Percentiles rank a stretch among this genome's conserved stretches.
phyloP scores from a whole-genome alignment of 352 stramenopile genomes.

The Globisporangium sylvaticum region DNA sequence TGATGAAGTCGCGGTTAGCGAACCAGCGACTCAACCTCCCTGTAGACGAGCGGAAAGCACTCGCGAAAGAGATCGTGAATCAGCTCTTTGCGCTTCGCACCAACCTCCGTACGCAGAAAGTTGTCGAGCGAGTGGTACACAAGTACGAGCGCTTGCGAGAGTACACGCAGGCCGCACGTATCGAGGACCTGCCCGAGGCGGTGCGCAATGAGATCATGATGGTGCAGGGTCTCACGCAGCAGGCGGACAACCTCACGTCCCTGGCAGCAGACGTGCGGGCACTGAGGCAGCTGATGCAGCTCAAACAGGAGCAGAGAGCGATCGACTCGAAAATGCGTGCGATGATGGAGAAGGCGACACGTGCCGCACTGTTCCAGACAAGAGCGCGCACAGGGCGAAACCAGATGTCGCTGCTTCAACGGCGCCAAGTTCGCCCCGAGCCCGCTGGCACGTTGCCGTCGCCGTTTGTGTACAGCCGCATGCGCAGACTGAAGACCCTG shows the following conservation, averaged over 20 bases:
- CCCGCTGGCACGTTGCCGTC: slow-evolving; percentile 34
- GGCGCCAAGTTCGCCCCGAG: slow-evolving; percentile 44
- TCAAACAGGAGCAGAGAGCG: slow-evolving; percentile 40
- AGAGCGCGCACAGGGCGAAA: slow-evolving; percentile 49
- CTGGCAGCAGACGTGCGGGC: slow-evolving; percentile 72
- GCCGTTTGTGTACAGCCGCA: slow-evolving; percentile 70
- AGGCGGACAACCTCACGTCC: slow-evolving; percentile 34
- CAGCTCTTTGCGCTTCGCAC: slow-evolving; percentile 36
- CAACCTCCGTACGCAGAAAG: slow-evolving; percentile 42
- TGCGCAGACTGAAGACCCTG: slow-evolving; percentile 80
- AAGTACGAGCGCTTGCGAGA: slow-evolving; percentile 68
- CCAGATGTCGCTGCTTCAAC: slow-evolving; percentile 45
- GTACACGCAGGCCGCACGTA: slow-evolving; percentile 39
- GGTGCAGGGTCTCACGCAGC: slow-evolving; percentile 6
- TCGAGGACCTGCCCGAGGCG: slow-evolving; percentile 51
- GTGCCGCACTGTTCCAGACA: slow-evolving; percentile 45
- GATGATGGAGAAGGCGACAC: slow-evolving; percentile 35
- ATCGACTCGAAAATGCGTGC: slow-evolving; percentile 30
- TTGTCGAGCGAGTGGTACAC: slow-evolving; percentile 63
- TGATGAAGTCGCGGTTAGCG: slow-evolving; percentile 49
- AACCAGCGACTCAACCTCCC: slow-evolving; percentile 31
- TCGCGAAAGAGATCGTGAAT: slow-evolving; percentile 57
- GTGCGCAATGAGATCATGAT: slow-evolving; percentile 37
- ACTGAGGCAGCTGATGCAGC: slow-evolving; percentile 66
- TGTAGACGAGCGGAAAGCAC: slow-evolving; percentile 30